Conservation (phyloP, 2,329 filamentous ascomycete species). For the Emmonsiellopsis sp. region DNA sequence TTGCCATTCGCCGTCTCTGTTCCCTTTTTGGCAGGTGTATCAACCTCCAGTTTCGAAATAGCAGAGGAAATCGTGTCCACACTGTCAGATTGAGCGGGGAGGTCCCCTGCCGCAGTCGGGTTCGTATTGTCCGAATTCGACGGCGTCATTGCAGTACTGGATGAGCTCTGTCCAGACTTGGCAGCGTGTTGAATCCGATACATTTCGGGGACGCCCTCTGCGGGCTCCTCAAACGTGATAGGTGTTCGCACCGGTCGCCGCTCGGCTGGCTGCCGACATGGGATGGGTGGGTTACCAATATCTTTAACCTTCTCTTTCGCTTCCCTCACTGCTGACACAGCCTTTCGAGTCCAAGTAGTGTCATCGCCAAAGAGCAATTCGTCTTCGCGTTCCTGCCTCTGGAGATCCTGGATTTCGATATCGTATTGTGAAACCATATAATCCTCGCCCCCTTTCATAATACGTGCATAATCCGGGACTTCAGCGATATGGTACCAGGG, state of each 20-base stretch:
- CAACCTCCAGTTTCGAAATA: slow-evolving; percentile 9
- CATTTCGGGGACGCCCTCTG: slow-evolving; percentile 43
- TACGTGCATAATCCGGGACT: slow-evolving; percentile 84
- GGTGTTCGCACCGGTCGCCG: slow-evolving; percentile 40
- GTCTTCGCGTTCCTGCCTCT: slow-evolving; percentile 74
- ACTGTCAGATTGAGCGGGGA: slow-evolving; percentile 5
- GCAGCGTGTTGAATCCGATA: slow-evolving; percentile 41
- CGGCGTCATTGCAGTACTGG: slow-evolving; percentile 16
- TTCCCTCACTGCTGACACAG: slow-evolving; percentile 63
- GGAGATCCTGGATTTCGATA: slow-evolving; percentile 64
- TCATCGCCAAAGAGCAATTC: slow-evolving; percentile 88
- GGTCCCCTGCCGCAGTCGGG: neutral
- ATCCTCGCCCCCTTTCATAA: slow-evolving; percentile 86
- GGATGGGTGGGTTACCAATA: slow-evolving; percentile 55
- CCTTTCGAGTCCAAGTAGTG: slow-evolving; percentile 83
- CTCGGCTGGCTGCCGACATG: slow-evolving; percentile 42
- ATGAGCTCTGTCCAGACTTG: slow-evolving; percentile 35
- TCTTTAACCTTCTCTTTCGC: slow-evolving; percentile 66
- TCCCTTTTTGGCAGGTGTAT: neutral
- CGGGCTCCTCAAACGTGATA: slow-evolving; percentile 40
- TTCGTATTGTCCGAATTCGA: slow-evolving; percentile 1
- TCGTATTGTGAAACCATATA: slow-evolving; percentile 82
- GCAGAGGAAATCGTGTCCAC: slow-evolving; percentile 5
- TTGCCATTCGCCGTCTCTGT: neutral
- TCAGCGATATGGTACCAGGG: slow-evolving; percentile 95